Evolutionary conservation across 2,329 filamentous ascomycete genomes (phyloP).

Genomic region (Colletotrichum caudatum): DNA sequence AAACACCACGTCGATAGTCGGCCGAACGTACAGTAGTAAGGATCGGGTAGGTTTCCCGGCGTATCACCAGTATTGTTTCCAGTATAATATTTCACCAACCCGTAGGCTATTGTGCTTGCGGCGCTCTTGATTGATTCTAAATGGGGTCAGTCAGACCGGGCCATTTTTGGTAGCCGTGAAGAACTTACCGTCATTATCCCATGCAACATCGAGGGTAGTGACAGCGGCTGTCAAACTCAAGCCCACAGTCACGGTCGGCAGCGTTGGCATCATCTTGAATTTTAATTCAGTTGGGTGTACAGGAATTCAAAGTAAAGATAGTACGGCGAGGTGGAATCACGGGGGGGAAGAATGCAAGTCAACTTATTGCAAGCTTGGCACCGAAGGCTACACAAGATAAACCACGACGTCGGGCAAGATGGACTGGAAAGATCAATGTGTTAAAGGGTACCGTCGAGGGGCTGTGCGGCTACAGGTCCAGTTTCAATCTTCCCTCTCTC

Average conservation of each 20-base stretch:
- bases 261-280: constrained; percentile 24
- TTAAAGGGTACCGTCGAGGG: constrained; percentile 22
- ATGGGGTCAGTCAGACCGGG: not conserved
- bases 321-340: not conserved
- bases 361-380: constrained; percentile 22
- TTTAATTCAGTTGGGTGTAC: not conserved
- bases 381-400: constrained; percentile 18
- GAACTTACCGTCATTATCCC: constrained; percentile 18
- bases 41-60: constrained; percentile 68
- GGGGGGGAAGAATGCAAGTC: not conserved
- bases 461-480: constrained; percentile 37
- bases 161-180: too few relatives aligned
- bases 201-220: constrained; percentile 30
- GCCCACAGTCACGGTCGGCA: constrained; percentile 4
- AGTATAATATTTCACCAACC: constrained; percentile 55
- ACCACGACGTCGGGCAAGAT: constrained; percentile 8
- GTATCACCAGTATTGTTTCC: constrained; percentile 70
- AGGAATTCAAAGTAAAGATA: not conserved
- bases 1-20: constrained; percentile 46
- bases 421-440: constrained; percentile 6
- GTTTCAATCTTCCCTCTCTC: constrained; percentile 37
- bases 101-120: constrained; percentile 53
- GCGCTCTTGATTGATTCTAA: constrained; percentile 52
- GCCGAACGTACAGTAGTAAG: constrained; percentile 61
- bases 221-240: constrained; percentile 18